Evolutionary conservation across 345 rosid genomes (phyloP), one percentile per base, ranked within the genome.

Genomic region (Eucalyptus regnans): DNA sequence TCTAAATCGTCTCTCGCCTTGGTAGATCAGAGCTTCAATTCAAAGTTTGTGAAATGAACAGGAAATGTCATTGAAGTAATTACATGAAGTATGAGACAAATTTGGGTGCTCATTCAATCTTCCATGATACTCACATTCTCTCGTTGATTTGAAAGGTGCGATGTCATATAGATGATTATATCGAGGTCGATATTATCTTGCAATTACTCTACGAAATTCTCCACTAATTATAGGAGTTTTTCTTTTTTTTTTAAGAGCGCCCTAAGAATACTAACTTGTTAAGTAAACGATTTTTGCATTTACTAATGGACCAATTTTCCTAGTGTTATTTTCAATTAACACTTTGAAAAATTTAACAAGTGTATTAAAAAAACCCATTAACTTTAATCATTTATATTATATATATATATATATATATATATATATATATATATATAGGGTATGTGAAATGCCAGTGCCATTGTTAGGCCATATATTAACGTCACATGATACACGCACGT

Each of bases 1-100:
- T 56, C 1, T 9, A 2, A 9, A 56, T 56, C 1, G 6, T 0
- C 29, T 17, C 12, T 23, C 0, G 6, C 12, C 62, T 56, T 1
- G 62, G 5, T 22, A 23, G 6, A 56, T 56, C 4, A 22, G 27
- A 56, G 29, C 29, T 9, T 9, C 1, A 9, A 66, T n/a, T 16
- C 41, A 66, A 66, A 9, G 2, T 31, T 15, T n/a, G 11, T 11
- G 0, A 66, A 12, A 62, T 29, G 33, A 29, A 62, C 3, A 2
- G 15, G 37, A 66, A 66, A 66, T 7, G 4, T 7, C 79, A 31
- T 15, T 31, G 14, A 33, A 66, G 41, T n/a, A n/a, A 15, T 31
- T 15, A 33, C 4, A 66, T 31, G 8, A 33, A 68, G 80, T 17
- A 31, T 4, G 23, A 33, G 80, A 15, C 4, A 9, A 1, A 16